Conservation (phyloP, 139 green algal genomes). For the Tetradesmus obliquus region DNA sequence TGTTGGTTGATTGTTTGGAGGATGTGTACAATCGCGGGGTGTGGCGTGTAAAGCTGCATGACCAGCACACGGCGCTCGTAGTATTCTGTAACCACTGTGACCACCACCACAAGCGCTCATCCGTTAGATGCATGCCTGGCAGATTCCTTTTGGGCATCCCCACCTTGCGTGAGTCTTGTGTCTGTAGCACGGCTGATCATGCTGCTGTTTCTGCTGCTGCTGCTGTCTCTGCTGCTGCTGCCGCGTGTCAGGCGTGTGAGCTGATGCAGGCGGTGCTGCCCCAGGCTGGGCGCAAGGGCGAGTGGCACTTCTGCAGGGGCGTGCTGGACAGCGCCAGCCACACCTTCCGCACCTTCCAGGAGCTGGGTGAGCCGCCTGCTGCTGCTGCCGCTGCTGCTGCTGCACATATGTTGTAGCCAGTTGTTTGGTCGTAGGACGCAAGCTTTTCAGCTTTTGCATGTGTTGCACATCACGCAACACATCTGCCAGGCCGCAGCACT, state of each 20-base stretch:
- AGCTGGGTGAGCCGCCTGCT: conserved; percentile 53
- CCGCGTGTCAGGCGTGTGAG: not conserved
- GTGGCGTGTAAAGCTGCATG: too few relatives aligned
- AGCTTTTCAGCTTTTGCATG: too few relatives aligned
- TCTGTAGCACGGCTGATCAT: not conserved
- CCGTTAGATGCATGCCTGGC: too few relatives aligned
- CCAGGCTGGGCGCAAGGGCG: conserved; percentile 27
- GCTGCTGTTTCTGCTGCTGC: not conserved
- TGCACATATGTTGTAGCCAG: not conserved
- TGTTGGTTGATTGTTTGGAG: not conserved
- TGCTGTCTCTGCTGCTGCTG: not conserved
- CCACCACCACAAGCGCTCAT: too few relatives aligned
- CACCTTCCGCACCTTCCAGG: conserved; percentile 53
- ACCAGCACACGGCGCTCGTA: too few relatives aligned
- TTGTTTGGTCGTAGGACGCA: too few relatives aligned
- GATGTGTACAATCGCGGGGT: not conserved
- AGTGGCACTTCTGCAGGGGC: conserved; percentile 72
- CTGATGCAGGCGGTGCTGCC: not conserved
- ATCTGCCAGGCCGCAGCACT: not conserved
- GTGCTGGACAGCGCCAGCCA: conserved; percentile 56
- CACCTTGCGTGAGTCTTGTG: too few relatives aligned
- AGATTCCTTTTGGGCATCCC: too few relatives aligned
- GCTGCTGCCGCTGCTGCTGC: not conserved
- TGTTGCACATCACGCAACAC: not conserved
- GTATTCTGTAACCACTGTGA: too few relatives aligned